These are phyloP conservation scores for Cordyceps pruinosa DNA, from an alignment of 2,329 filamentous ascomycete genomes.

Conservation along the genomic window DNA sequence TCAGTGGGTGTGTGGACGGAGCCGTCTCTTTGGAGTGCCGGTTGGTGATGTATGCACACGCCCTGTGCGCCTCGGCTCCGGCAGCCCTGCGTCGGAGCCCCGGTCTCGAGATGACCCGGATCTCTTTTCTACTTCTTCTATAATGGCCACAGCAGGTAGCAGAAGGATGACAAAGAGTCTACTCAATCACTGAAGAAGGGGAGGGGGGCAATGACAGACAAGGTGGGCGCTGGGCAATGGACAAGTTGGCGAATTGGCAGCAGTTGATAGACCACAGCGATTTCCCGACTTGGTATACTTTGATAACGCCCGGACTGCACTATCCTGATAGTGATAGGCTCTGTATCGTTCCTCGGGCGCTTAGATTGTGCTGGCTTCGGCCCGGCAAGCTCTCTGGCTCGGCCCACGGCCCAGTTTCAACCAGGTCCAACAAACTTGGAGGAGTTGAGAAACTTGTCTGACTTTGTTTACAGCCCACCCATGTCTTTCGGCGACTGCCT, in stretches of 20 bases:
- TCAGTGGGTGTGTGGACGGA: not conserved
- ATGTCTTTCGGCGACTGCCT: not conserved
- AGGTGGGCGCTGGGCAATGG: not conserved
- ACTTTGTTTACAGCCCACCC: not conserved
- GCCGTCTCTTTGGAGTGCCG: too few species aligned
- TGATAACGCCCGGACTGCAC: too few species aligned
- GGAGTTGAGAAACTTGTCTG: not conserved
- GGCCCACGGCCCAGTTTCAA: not conserved
- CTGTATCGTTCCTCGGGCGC: not conserved
- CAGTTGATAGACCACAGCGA: not conserved
- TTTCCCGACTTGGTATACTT: not conserved
- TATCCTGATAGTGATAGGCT: too few species aligned
- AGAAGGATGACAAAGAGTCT: too few species aligned
- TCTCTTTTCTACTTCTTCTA: too few species aligned
- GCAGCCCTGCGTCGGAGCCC: not conserved
- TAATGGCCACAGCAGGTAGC: too few species aligned
- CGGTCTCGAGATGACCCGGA: not conserved
- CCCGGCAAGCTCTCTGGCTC: not conserved
- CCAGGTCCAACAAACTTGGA: not conserved
- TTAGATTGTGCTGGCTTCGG: not conserved
- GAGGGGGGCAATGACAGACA: too few species aligned
- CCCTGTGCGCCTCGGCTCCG: not conserved
- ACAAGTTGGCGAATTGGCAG: not conserved
- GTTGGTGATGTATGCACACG: not conserved
- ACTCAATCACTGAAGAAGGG: too few species aligned